Evolutionary conservation across 176 grass and related monocot species (phyloP).

Genomic region (Cymbopogon citratus): DNA sequence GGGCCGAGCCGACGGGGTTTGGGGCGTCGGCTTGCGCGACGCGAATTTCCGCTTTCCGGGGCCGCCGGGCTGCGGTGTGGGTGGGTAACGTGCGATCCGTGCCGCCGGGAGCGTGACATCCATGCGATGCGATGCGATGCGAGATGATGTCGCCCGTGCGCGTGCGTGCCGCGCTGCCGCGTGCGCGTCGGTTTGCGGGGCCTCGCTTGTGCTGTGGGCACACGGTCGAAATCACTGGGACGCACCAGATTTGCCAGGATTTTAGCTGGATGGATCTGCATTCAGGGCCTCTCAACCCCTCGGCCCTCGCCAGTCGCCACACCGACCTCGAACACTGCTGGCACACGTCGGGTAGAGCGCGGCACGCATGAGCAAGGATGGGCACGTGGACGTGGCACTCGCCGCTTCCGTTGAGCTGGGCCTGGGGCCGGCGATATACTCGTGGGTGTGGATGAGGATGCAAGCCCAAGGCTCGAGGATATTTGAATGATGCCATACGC

Average conservation of each 20-base stretch:
- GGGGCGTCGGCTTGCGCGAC: slow-evolving; percentile 17
- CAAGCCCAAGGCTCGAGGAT: background rate
- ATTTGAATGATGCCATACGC: background rate
- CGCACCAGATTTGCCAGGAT: background rate
- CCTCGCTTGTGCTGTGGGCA: background rate
- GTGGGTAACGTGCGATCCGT: background rate
- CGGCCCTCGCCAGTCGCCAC: background rate
- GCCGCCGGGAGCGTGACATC: background rate
- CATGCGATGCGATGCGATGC: no score
- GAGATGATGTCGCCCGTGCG: background rate
- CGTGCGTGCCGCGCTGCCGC: background rate
- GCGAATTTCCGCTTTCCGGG: background rate
- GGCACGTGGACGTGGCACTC: background rate
- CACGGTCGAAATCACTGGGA: background rate
- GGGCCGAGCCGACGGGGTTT: background rate
- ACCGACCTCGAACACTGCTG: background rate
- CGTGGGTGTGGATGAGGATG: background rate
- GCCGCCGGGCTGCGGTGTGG: background rate
- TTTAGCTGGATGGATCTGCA: background rate
- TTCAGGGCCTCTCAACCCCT: background rate
- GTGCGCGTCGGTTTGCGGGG: background rate
- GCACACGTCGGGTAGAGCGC: background rate
- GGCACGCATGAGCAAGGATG: background rate
- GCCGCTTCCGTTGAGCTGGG: background rate
- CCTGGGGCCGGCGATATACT: background rate